phyloP scores from a whole-genome alignment of 2,329 filamentous ascomycete genomes.

The Xylariomycetidae sp. region DNA sequence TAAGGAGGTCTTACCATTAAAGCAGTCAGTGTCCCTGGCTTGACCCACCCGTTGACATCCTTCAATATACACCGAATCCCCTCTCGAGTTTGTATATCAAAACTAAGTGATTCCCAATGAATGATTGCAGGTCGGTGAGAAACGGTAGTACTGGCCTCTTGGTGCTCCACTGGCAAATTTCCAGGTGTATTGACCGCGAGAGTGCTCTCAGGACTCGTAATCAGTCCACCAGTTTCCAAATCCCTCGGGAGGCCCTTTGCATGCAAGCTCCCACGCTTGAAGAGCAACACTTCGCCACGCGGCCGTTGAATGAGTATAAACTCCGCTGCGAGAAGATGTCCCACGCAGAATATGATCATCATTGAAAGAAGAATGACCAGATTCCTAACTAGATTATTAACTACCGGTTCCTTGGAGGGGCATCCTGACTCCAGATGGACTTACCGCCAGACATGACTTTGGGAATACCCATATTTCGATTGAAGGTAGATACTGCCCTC shows the following conservation, averaged over 20 bases:
- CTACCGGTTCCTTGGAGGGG: no score
- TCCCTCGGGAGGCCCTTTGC: neutral
- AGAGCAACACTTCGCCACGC: constrained; percentile 70
- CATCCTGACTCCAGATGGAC: no score
- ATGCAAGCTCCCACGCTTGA: constrained; percentile 28
- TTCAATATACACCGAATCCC: neutral
- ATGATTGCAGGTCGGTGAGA: neutral
- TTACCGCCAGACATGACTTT: constrained; percentile 55
- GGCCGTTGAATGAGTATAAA: constrained; percentile 61
- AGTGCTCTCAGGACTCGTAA: no score
- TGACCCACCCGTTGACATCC: neutral
- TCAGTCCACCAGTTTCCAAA: neutral
- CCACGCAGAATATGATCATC: constrained; percentile 50
- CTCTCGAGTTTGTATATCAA: neutral
- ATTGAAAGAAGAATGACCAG: constrained; percentile 63
- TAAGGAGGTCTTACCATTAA: constrained; percentile 50
- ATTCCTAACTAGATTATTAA: constrained; percentile 44
- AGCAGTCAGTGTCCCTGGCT: constrained; percentile 73
- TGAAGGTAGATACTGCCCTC: constrained; percentile 52
- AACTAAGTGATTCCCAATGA: neutral
- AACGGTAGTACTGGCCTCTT: no score
- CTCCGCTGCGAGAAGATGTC: constrained; percentile 56
- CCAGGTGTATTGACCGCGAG: no score
- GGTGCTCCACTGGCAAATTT: no score
- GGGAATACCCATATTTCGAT: constrained; percentile 50